phyloP scores from a whole-genome alignment of 495 filamentous ascomycete species.

The Talaromyces proteolyticus region DNA sequence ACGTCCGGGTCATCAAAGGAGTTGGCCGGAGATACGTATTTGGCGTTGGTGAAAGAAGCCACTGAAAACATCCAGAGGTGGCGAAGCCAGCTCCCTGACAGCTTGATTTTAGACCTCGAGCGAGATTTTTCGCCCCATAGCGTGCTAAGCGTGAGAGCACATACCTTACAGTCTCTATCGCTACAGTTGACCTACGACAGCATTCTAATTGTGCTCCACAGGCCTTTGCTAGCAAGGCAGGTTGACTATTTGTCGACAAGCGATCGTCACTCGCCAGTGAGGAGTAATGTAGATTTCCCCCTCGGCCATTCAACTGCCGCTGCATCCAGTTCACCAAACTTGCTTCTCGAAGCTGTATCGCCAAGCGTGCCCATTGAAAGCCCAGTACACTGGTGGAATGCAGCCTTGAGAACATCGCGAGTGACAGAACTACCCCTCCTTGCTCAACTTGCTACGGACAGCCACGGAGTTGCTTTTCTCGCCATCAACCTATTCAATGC shows the following conservation, averaged over 20 bases:
- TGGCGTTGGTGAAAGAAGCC: conserved; percentile 13
- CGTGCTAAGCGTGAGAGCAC: conserved; percentile 11
- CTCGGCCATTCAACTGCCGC: background rate
- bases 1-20: conserved; percentile 14
- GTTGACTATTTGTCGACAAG: conserved; percentile 17
- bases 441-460: conserved; percentile 20
- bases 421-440: conserved; percentile 19
- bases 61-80: conserved; percentile 18
- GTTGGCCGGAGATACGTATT: conserved; percentile 12
- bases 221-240: conserved; percentile 22
- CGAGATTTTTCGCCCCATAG: conserved; percentile 13
- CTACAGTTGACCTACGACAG: conserved; percentile 29
- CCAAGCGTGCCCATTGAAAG: conserved; percentile 5
- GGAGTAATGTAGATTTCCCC: conserved; percentile 1
- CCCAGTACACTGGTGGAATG: conserved; percentile 21
- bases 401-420: conserved; percentile 22
- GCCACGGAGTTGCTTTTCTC: conserved; percentile 26
- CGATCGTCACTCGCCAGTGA: background rate
- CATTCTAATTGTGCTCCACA: conserved; percentile 25
- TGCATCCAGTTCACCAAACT: background rate
- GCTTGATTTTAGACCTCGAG: conserved; percentile 16
- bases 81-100: conserved; percentile 14
- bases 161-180: conserved; percentile 22
- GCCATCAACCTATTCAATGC: conserved; percentile 31
- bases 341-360: background rate